These are phyloP conservation scores for Dalbergia cochinchinensis DNA, from an alignment of 306 rosid species.

Conservation along the genomic window DNA sequence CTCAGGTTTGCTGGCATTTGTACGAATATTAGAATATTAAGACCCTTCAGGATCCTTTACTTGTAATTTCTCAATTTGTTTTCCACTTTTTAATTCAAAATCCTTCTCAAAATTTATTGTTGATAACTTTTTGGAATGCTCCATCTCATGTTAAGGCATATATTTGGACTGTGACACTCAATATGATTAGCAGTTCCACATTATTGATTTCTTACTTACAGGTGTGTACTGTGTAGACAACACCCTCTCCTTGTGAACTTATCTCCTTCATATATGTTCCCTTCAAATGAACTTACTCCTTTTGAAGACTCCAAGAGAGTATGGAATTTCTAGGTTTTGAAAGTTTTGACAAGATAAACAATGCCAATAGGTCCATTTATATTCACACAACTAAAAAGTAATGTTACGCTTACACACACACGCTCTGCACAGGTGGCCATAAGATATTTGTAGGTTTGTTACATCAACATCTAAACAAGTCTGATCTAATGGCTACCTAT, in stretches of 20 bases:
- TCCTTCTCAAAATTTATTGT: background rate
- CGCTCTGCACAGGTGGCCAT: slow-evolving; percentile 12
- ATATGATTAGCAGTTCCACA: background rate
- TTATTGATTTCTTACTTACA: background rate
- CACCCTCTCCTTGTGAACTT: background rate
- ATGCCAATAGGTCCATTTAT: slow-evolving; percentile 11
- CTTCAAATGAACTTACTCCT: slow-evolving; percentile 28
- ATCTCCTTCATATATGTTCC: slow-evolving; percentile 1
- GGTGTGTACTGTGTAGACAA: background rate
- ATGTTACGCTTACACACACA: background rate
- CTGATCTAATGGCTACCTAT: slow-evolving; percentile 29
- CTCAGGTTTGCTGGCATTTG: background rate
- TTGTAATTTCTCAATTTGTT: background rate
- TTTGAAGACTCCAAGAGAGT: slow-evolving; percentile 22
- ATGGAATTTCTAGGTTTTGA: slow-evolving; percentile 21
- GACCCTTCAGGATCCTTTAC: slow-evolving; percentile 5
- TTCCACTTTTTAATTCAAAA: slow-evolving; percentile 7
- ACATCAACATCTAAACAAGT: slow-evolving; percentile 25
- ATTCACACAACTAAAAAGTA: slow-evolving; percentile 6
- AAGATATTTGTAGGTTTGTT: slow-evolving; percentile 9
- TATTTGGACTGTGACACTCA: background rate
- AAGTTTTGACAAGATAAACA: slow-evolving; percentile 20
- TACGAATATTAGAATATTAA: slow-evolving; percentile 3
- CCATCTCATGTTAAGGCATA: background rate
- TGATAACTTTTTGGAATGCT: background rate